Evolutionary conservation across 179 eudicot species (phyloP).

Genomic region (Gypsophila paniculata): DNA sequence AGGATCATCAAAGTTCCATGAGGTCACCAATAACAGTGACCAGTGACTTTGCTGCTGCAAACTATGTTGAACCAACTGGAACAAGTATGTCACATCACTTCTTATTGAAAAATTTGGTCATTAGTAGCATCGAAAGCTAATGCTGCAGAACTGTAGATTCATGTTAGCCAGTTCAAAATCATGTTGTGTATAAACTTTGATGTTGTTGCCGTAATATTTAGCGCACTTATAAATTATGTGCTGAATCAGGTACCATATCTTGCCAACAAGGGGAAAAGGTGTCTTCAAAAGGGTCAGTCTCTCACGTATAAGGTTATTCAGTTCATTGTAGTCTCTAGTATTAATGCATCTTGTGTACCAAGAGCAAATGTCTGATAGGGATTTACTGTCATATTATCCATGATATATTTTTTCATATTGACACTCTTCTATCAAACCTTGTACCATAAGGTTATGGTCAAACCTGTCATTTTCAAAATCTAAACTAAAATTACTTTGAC

Average conservation of each 20-base stretch:
- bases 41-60: conserved; percentile 18
- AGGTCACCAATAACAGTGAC: conserved; percentile 15
- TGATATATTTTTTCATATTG: no score
- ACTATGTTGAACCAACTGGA: conserved; percentile 21
- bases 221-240: conserved; percentile 19
- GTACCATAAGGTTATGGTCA: not conserved
- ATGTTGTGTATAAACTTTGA: not conserved
- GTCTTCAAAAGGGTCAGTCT: conserved; percentile 38
- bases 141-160: not conserved
- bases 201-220: not conserved
- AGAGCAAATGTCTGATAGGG: not conserved
- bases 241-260: conserved; percentile 44
- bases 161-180: not conserved
- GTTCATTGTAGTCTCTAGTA: not conserved
- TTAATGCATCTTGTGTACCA: not conserved
- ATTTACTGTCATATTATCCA: not conserved
- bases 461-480: not conserved
- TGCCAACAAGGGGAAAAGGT: conserved; percentile 29
- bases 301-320: conserved; percentile 8
- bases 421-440: no score
- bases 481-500: no score
- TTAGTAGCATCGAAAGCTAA: not conserved
- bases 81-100: conserved; percentile 35
- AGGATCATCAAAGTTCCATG: conserved; percentile 13
- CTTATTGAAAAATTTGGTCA: not conserved